Evolutionary conservation across 768 basidiomycete species (phyloP).

Genomic region (Lactifluus hygrophoroides): DNA sequence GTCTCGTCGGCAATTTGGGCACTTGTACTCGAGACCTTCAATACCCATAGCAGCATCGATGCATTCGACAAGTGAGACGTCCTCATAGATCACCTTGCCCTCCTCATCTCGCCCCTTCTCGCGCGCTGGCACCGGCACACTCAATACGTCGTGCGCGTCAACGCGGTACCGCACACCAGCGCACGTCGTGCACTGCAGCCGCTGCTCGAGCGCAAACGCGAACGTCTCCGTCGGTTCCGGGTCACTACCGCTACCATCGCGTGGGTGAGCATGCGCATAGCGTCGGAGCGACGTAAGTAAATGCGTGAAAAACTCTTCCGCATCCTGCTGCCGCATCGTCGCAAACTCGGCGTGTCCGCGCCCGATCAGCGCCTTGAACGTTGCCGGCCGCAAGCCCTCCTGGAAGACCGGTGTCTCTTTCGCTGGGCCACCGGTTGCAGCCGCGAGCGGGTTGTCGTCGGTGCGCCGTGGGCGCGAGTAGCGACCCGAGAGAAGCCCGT

Average conservation of each 20-base stretch:
- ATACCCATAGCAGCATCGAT: slow-evolving; percentile 47
- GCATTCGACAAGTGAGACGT: slow-evolving; percentile 53
- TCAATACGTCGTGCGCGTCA: slow-evolving; percentile 69
- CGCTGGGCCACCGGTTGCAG: background rate
- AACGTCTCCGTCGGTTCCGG: slow-evolving; percentile 70
- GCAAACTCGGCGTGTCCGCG: slow-evolving; percentile 90
- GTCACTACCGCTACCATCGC: slow-evolving; percentile 4
- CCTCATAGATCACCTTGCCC: slow-evolving; percentile 53
- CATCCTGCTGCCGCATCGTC: slow-evolving; percentile 96
- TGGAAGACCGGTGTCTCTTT: slow-evolving; percentile 57
- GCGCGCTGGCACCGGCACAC: slow-evolving; percentile 66
- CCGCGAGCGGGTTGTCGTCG: slow-evolving; percentile 25
- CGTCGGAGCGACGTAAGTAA: slow-evolving; percentile 66
- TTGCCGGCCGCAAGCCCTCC: slow-evolving; percentile 69
- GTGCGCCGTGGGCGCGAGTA: slow-evolving; percentile 59
- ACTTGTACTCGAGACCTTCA: slow-evolving; percentile 74
- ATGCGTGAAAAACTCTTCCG: slow-evolving; percentile 88
- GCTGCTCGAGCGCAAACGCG: slow-evolving; percentile 77
- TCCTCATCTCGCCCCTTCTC: slow-evolving; percentile 49
- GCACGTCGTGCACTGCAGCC: slow-evolving; percentile 76
- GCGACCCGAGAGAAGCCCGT: slow-evolving; percentile 87
- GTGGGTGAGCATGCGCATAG: slow-evolving; percentile 41
- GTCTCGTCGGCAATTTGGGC: slow-evolving; percentile 60
- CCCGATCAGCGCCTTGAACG: slow-evolving; percentile 85
- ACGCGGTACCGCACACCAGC: slow-evolving; percentile 72